These are phyloP conservation scores for Ochromonas danica DNA, from an alignment of 108 stramenopile species.

Conservation along the genomic window DNA sequence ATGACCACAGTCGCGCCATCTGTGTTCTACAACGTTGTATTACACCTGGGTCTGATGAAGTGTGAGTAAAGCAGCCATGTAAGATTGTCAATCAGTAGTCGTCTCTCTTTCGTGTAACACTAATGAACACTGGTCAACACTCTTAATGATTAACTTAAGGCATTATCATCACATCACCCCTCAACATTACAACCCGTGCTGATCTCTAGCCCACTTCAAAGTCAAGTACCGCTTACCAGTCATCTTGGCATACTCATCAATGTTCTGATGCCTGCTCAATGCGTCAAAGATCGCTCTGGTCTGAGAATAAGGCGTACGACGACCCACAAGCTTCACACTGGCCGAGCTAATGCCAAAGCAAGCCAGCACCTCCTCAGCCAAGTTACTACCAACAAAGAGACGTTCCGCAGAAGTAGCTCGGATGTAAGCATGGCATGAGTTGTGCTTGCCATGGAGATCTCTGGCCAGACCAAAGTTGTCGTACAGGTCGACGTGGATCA, in stretches of 20 bases:
- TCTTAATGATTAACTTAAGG: background rate
- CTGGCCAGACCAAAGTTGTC: constrained; percentile 19
- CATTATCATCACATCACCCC: too few relatives aligned
- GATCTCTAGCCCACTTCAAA: constrained; percentile 4
- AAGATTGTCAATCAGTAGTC: too few relatives aligned
- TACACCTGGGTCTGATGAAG: too few relatives aligned
- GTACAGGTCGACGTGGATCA: constrained; percentile 75
- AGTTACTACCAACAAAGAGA: background rate
- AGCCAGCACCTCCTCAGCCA: constrained; percentile 48
- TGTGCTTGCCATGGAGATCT: constrained; percentile 22
- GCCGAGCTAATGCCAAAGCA: constrained; percentile 76
- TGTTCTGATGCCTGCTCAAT: constrained; percentile 73
- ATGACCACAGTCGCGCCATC: too few relatives aligned
- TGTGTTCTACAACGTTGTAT: too few relatives aligned
- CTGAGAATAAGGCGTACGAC: constrained; percentile 75
- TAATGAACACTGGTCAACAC: too few relatives aligned
- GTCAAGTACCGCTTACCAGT: constrained; percentile 64
- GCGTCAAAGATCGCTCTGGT: constrained; percentile 87
- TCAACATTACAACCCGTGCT: background rate
- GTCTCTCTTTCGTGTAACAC: too few relatives aligned
- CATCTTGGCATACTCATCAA: constrained; percentile 82
- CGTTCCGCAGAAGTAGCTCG: constrained; percentile 3
- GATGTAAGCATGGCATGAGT: constrained; percentile 24
- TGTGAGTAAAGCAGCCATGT: too few relatives aligned
- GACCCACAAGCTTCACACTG: constrained; percentile 74